Evolutionary conservation across 345 rosid species (phyloP).

Genomic region (Salix koriyanagi): DNA sequence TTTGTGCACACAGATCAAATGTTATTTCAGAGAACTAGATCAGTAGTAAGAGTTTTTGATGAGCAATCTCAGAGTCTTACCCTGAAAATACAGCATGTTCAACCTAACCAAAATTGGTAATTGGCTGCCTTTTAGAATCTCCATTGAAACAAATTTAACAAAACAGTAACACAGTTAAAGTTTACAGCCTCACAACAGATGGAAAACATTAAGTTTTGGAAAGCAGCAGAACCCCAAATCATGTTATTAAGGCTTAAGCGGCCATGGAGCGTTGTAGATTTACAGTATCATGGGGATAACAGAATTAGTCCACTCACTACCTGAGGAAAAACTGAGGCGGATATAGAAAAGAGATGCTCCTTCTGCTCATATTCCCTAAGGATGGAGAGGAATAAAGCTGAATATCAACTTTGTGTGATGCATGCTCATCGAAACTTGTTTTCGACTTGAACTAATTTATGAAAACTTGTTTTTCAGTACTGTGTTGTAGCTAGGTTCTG

Average conservation of each 20-base stretch:
- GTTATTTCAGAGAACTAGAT: neutral
- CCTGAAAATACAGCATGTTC: neutral
- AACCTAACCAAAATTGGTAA: neutral
- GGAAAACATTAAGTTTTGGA: neutral
- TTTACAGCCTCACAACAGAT: neutral
- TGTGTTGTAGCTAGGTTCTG: neutral
- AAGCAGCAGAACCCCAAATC: neutral
- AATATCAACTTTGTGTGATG: neutral
- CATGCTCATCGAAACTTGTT: neutral
- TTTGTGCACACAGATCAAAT: neutral
- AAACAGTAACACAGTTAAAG: neutral
- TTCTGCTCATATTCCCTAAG: neutral
- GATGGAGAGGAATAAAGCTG: neutral
- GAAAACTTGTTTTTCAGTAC: neutral
- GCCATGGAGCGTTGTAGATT: too few relatives aligned
- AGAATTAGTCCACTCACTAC: neutral
- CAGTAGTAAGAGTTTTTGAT: neutral
- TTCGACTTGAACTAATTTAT: neutral
- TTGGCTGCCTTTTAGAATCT: neutral
- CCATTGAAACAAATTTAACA: neutral
- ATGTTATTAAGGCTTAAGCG: neutral
- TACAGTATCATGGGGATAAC: neutral
- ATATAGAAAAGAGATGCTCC: neutral
- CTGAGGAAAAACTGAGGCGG: neutral
- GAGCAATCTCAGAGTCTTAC: neutral